Conservation (phyloP, 768 basidiomycete species). For the Russula brevipes region DNA sequence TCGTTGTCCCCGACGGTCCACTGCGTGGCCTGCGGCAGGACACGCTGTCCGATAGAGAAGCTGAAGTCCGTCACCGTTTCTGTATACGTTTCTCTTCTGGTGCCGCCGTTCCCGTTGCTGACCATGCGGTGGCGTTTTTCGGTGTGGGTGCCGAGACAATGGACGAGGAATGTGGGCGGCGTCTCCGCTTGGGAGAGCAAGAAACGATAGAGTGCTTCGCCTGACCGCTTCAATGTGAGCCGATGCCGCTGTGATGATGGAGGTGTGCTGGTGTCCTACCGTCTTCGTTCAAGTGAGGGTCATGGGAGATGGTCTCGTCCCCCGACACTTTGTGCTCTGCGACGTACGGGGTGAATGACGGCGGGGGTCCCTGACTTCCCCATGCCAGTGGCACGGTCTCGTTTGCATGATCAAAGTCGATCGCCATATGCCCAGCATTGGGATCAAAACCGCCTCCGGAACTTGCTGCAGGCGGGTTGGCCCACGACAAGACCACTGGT, state of each 20-base stretch:
- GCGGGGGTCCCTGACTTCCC: neutral
- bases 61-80: slow-evolving; percentile 61
- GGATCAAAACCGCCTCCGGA: neutral
- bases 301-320: neutral
- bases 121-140: neutral
- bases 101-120: neutral
- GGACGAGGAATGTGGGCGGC: neutral
- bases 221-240: neutral
- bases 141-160: neutral
- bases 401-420: neutral
- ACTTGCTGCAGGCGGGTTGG: neutral
- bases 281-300: neutral
- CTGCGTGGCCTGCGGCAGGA: slow-evolving; percentile 38
- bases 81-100: slow-evolving; percentile 11
- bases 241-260: no score
- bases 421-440: neutral
- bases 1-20: slow-evolving; percentile 59
- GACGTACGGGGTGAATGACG: neutral
- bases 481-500: neutral
- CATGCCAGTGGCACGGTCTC: neutral
- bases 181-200: neutral
- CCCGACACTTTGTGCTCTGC: no score
- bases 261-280: neutral
- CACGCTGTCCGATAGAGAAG: slow-evolving; percentile 53
- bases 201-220: neutral